phyloP scores from a whole-genome alignment of 2,329 filamentous ascomycete genomes.

The Phaeophleospora eucalypticola region DNA sequence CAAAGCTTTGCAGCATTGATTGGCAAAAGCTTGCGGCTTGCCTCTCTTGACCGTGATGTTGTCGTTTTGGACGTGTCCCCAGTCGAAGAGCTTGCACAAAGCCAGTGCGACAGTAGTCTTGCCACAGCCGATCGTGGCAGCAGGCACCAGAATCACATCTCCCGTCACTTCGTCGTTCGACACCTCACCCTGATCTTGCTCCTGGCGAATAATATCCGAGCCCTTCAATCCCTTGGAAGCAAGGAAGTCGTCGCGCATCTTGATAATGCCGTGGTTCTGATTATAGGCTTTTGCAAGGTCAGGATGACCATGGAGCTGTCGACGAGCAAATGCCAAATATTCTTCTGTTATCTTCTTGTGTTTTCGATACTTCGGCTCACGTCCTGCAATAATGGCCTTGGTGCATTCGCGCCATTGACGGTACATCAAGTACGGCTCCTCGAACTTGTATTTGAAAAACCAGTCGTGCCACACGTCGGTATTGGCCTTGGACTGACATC shows the following conservation, averaged over 20 bases:
- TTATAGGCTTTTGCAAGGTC: conserved; percentile 68
- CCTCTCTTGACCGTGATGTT: conserved; percentile 76
- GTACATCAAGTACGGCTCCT: conserved; percentile 98
- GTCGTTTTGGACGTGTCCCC: conserved; percentile 95
- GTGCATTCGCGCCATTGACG: conserved; percentile 98
- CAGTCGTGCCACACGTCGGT: conserved; percentile 68
- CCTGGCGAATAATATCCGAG: conserved; percentile 77
- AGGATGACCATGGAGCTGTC: conserved; percentile 65
- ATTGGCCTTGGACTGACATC: conserved; percentile 63
- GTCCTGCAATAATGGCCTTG: conserved; percentile 76
- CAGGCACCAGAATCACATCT: conserved; percentile 79
- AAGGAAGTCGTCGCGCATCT: conserved; percentile 82
- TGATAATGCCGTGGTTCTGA: conserved; percentile 91
- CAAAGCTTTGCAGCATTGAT: conserved; percentile 63
- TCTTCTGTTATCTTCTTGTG: conserved; percentile 86
- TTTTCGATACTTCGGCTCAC: conserved; percentile 74
- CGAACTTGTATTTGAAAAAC: conserved; percentile 99
- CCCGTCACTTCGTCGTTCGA: conserved; percentile 54
- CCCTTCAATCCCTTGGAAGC: conserved; percentile 79
- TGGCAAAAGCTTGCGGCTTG: conserved; percentile 73
- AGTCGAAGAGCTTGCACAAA: conserved; percentile 75
- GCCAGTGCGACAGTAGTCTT: conserved; percentile 91
- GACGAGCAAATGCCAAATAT: conserved; percentile 77
- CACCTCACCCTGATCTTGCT: conserved; percentile 54
- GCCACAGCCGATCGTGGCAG: conserved; percentile 91